phyloP scores from a whole-genome alignment of 129 eudicot species.

The Helichrysum umbraculigerum region DNA sequence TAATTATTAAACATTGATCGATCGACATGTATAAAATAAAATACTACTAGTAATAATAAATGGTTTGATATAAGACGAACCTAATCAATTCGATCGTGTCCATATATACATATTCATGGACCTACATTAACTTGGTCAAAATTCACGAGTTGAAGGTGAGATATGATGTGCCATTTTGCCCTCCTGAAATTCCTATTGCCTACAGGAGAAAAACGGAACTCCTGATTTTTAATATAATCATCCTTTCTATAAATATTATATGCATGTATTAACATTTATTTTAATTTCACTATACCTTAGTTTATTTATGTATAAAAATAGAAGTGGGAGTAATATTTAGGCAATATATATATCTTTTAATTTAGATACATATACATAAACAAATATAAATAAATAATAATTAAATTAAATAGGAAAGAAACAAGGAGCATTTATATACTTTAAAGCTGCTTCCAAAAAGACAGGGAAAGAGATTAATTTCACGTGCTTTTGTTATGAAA shows the following conservation, averaged over 20 bases:
- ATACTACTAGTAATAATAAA: neutral
- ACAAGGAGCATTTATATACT: conserved; percentile 31
- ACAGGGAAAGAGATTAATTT: conserved; percentile 32
- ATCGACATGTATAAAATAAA: too few relatives aligned
- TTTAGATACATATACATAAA: neutral
- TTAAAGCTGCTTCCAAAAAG: conserved; percentile 31
- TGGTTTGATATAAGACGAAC: neutral
- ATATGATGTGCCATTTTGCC: conserved; percentile 31
- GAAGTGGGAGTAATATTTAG: too few relatives aligned
- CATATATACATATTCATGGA: neutral
- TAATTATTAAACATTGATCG: too few relatives aligned
- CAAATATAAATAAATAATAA: neutral
- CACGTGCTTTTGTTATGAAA: conserved; percentile 40
- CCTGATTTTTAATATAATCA: neutral
- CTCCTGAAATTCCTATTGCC: conserved; percentile 27
- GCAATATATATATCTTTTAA: neutral
- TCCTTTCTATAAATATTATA: neutral
- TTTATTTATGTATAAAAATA: too few relatives aligned
- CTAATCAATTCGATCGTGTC: neutral
- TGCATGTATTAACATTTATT: neutral
- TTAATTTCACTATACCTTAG: too few relatives aligned
- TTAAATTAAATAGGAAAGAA: neutral
- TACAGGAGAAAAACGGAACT: neutral
- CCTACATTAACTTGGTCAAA: conserved; percentile 28
- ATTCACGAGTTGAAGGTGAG: conserved; percentile 16